A percentile compares a stretch with the other conserved stretches of the same genome.
Conservation (phyloP, 1,139 yeast species). For the Sugiyamaella pinicola region DNA sequence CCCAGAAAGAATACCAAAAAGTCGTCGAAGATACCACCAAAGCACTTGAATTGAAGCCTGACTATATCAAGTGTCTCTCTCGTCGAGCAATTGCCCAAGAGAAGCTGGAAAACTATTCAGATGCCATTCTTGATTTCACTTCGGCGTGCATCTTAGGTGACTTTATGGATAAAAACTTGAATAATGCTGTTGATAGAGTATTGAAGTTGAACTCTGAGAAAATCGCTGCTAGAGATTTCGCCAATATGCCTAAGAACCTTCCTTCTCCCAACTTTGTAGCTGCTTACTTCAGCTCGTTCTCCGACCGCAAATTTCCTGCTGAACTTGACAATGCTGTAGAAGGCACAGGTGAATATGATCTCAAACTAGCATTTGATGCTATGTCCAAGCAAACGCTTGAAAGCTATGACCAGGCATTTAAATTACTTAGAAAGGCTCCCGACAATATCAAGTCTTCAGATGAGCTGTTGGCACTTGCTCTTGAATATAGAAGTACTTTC, state of each 20-base stretch:
- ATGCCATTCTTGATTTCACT: slow-evolving; percentile 90
- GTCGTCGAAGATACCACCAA: slow-evolving; percentile 85
- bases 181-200: slow-evolving; percentile 83
- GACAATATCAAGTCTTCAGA: slow-evolving; percentile 37
- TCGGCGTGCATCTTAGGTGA: slow-evolving; percentile 52
- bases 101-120: slow-evolving; percentile 70
- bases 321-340: slow-evolving; percentile 52
- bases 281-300: slow-evolving; percentile 82
- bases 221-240: slow-evolving; percentile 63
- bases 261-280: slow-evolving; percentile 87
- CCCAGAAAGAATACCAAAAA: slow-evolving; percentile 73
- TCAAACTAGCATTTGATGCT: slow-evolving; percentile 68
- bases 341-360: slow-evolving; percentile 60
- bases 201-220: slow-evolving; percentile 55
- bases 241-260: slow-evolving; percentile 56
- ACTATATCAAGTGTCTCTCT: slow-evolving; percentile 82
- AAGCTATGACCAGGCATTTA: slow-evolving; percentile 75
- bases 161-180: slow-evolving; percentile 75
- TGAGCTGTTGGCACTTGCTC: slow-evolving; percentile 54
- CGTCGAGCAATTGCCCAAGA: slow-evolving; percentile 80
- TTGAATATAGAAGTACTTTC: slow-evolving; percentile 82
- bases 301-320: slow-evolving; percentile 42
- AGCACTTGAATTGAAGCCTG: slow-evolving; percentile 84
- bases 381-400: slow-evolving; percentile 65
- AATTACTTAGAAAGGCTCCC: slow-evolving; percentile 67